phyloP scores from a whole-genome alignment of 1,284 basidiomycete species.

The Melampsora americana region DNA sequence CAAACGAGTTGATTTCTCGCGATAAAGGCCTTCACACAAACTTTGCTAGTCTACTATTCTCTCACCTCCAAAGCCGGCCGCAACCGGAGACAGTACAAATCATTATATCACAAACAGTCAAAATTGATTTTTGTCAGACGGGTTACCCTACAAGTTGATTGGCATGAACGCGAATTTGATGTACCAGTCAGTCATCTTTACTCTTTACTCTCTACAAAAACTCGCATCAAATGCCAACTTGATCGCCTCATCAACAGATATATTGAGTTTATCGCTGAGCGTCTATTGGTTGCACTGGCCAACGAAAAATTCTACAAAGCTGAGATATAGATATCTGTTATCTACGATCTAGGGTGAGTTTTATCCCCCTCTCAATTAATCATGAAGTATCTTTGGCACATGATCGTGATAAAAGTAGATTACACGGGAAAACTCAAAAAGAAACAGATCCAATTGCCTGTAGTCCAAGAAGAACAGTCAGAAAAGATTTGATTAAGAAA shows the following conservation, averaged over 20 bases:
- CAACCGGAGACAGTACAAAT: slow-evolving; percentile 72
- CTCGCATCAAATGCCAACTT: slow-evolving; percentile 53
- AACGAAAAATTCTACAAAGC: slow-evolving; percentile 74
- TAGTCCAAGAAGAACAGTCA: too few relatives aligned
- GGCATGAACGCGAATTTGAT: slow-evolving; percentile 60
- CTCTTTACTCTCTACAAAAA: slow-evolving; percentile 51
- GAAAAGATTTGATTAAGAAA: too few relatives aligned
- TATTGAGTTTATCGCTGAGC: slow-evolving; percentile 95
- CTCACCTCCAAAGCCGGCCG: slow-evolving; percentile 71
- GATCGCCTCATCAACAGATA: slow-evolving; percentile 78
- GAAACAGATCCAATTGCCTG: too few relatives aligned
- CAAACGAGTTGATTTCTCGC: slow-evolving; percentile 87
- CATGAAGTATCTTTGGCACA: too few relatives aligned
- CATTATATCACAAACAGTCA: slow-evolving; percentile 80
- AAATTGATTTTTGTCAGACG: slow-evolving; percentile 57
- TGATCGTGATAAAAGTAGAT: too few relatives aligned
- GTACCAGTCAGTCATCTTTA: slow-evolving; percentile 47
- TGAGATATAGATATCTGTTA: too few relatives aligned
- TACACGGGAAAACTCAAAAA: too few relatives aligned
- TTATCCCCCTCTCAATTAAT: too few relatives aligned
- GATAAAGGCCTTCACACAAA: slow-evolving; percentile 98
- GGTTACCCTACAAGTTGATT: slow-evolving; percentile 60
- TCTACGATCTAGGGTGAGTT: too few relatives aligned
- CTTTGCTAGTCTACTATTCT: slow-evolving; percentile 89
- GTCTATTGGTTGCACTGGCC: slow-evolving; percentile 78